phyloP scores from a whole-genome alignment of 2,329 filamentous ascomycete genomes.

The Coleophoma cylindrospora region DNA sequence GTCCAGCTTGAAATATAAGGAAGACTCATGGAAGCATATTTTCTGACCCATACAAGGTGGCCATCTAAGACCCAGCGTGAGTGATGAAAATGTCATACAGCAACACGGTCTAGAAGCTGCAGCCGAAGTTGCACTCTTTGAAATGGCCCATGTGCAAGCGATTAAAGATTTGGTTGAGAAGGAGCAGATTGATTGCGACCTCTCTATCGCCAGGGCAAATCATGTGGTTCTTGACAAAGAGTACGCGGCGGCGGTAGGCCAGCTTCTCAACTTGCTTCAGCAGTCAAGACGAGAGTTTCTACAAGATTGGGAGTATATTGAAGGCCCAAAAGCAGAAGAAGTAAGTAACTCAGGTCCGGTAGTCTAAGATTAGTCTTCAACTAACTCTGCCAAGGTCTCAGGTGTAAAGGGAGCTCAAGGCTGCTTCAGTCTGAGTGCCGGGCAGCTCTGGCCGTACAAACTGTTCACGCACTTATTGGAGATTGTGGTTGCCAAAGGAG shows the following conservation, averaged over 20 bases:
- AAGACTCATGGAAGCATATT: too few relatives aligned
- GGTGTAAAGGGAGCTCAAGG: conserved; percentile 5
- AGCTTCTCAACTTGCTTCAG: background rate
- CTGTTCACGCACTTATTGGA: conserved; percentile 46
- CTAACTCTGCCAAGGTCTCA: background rate
- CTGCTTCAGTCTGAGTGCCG: conserved; percentile 2
- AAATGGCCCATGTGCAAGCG: conserved; percentile 30
- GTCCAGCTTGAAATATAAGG: too few relatives aligned
- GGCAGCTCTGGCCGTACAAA: conserved; percentile 50
- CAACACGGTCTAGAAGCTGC: conserved; percentile 26
- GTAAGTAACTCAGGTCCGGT: conserved; percentile 16
- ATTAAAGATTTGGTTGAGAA: conserved; percentile 31
- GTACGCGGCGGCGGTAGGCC: conserved; percentile 19
- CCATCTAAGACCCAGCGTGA: conserved; percentile 34
- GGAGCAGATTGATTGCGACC: conserved; percentile 37
- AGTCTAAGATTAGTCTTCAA: too few relatives aligned
- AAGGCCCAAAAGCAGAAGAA: conserved; percentile 34
- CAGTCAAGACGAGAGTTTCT: conserved; percentile 28
- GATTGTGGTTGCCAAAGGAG: conserved; percentile 34
- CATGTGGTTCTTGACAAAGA: conserved; percentile 29
- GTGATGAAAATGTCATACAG: conserved; percentile 23
- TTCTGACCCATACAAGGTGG: conserved; percentile 18
- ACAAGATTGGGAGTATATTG: conserved; percentile 33
- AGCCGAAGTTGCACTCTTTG: conserved; percentile 31
- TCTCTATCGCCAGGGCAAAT: conserved; percentile 29